Base-by-base conservation (phyloP, 768 basidiomycete species). In the Pleurotus citrinopileatus region DNA sequence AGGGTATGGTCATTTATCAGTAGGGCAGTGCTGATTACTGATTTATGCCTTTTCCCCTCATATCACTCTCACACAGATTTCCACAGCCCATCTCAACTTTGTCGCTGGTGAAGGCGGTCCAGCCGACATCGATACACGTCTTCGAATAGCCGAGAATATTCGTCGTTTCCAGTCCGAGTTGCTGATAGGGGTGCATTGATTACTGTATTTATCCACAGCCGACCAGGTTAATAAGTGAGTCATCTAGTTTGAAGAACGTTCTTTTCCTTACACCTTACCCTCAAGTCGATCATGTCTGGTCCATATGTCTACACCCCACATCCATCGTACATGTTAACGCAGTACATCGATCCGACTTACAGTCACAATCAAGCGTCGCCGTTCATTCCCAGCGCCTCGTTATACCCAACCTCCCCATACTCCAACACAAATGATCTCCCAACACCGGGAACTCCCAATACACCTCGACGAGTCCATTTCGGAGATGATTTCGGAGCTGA, bases 241-340 rank as follows among this genome's bases (percentile, higher is more conserved):
- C 28, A 51, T 17, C 4, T 4, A 13, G 32, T 3, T n/a, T 34
- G 15, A 6, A 32, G 20, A 9, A 8, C 48, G n/a, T 19, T 28
- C 10, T 25, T 32, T 12, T 13, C 6, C 26, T 47, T 15, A 8
- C 34, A 15, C 32, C 25, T n/a, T n/a, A n/a, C n/a, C 32, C 19
- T 20, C 15, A 9, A 34, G 34, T 36, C 61, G 32, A 63, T 47
- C 59, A 75, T 75, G 74, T 69, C 74, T 47, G 63, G 50, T 23
- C 76, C 79, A 54, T 81, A 69, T 60, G 61, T 76, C 37, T 81
- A 76, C 50, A 70, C 66, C 1, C 76, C 77, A 2, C 63, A 66
- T n/a, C 20, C 61, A 4, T 52, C 69, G n/a, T 72, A 67, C 54
- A 61, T 65, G 53, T 63, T 69, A 20, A 71, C 70, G 4, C 67